These are phyloP conservation scores for Thinopyrum elongatum DNA, from an alignment of 176 grass and related monocot species.

Conservation along the genomic window DNA sequence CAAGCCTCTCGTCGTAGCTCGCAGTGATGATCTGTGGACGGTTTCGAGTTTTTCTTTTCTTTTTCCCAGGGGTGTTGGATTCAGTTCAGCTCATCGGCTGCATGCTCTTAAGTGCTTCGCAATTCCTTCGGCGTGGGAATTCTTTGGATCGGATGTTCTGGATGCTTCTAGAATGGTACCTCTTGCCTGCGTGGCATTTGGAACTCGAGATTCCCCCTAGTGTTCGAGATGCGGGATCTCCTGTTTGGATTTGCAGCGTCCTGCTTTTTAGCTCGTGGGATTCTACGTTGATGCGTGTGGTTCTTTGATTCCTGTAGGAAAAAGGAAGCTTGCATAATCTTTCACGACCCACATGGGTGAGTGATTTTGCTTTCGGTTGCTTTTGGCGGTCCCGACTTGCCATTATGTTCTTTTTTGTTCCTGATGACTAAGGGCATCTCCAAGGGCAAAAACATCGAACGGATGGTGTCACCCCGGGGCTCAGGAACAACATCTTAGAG, in stretches of 20 bases:
- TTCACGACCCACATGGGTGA: background rate
- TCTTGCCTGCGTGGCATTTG: background rate
- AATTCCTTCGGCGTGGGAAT: background rate
- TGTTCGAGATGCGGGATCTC: conserved; percentile 11
- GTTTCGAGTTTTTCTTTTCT: background rate
- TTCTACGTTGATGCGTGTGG: conserved; percentile 2
- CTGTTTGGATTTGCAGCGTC: background rate
- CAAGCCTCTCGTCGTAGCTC: background rate
- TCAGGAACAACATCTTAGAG: too few relatives aligned
- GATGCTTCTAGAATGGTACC: conserved; percentile 9
- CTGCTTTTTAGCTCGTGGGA: conserved; percentile 24
- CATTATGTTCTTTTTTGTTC: conserved; percentile 1
- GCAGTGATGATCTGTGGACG: conserved; percentile 1
- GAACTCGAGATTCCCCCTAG: background rate
- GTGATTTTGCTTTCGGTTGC: conserved; percentile 13
- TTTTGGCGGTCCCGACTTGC: background rate
- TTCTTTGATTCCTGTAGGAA: conserved; percentile 10
- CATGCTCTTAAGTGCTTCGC: background rate
- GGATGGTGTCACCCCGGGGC: background rate
- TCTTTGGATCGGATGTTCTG: background rate
- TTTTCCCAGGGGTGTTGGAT: background rate
- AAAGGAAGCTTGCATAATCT: conserved; percentile 9
- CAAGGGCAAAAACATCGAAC: background rate
- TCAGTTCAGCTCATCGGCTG: background rate
- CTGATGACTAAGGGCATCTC: background rate